Evolutionary conservation across 1,284 basidiomycete species (phyloP).

Genomic region (Ganoderma sp.): DNA sequence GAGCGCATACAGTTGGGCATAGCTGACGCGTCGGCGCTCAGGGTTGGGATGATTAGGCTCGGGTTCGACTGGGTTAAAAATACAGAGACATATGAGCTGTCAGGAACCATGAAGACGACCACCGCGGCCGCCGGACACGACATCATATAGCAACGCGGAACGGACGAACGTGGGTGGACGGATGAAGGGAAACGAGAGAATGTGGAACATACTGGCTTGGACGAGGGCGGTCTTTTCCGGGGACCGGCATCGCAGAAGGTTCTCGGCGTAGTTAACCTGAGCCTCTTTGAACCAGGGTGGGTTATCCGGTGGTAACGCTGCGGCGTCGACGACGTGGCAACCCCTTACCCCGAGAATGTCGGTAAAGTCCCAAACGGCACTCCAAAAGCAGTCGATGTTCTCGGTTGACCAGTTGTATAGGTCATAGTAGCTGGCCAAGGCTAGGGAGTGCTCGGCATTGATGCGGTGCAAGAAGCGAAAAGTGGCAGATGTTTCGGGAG

Average conservation of each 20-base stretch:
- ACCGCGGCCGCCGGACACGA: not conserved
- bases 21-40: conserved; percentile 56
- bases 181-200: conserved; percentile 17
- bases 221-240: conserved; percentile 73
- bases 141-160: conserved; percentile 9
- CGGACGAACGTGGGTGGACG: conserved; percentile 26
- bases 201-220: conserved; percentile 62
- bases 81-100: not conserved
- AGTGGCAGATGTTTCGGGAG: conserved; percentile 56
- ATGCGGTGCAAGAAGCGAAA: conserved; percentile 62
- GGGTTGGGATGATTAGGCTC: conserved; percentile 55
- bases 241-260: conserved; percentile 71
- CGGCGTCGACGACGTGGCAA: conserved; percentile 62
- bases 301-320: conserved; percentile 69
- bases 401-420: conserved; percentile 75
- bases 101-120: not conserved
- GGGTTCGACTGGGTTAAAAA: conserved; percentile 58
- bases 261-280: conserved; percentile 86
- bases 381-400: conserved; percentile 75
- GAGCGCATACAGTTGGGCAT: conserved; percentile 64
- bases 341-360: conserved; percentile 69
- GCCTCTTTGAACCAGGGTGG: conserved; percentile 79
- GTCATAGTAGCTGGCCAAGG: conserved; percentile 65
- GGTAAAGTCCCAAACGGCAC: conserved; percentile 78
- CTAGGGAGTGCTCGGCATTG: conserved; percentile 57